Percentiles rank a stretch among this genome's conserved stretches.
These are phyloP conservation scores for Diplotaxis tenuifolia DNA, from an alignment of 345 rosid genomes.

Conservation along the genomic window DNA sequence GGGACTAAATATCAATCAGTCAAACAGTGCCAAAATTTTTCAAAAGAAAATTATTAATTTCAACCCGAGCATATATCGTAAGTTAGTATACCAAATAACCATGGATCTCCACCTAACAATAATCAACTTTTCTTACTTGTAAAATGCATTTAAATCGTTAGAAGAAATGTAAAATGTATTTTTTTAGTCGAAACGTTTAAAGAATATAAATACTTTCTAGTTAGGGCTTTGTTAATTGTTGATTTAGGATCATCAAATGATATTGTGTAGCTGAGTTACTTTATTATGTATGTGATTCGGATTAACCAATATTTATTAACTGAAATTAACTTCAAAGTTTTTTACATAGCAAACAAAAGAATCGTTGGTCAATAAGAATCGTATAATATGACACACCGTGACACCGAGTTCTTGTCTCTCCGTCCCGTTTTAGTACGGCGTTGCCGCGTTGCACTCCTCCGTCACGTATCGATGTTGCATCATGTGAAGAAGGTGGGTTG, in stretches of 20 bases:
- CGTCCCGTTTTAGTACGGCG: constrained; percentile 19
- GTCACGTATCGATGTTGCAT: constrained; percentile 11
- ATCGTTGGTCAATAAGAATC: neutral
- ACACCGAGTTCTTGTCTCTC: neutral
- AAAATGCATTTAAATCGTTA: neutral
- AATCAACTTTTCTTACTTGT: neutral
- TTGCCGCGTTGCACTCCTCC: neutral
- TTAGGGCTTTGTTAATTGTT: neutral
- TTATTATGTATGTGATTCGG: neutral
- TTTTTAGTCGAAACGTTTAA: neutral
- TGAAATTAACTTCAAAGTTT: neutral
- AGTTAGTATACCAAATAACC: neutral
- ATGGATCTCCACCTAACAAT: neutral
- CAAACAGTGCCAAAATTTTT: neutral
- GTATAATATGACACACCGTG: neutral
- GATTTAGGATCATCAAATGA: neutral
- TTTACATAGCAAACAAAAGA: neutral
- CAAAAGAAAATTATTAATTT: neutral
- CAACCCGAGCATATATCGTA: neutral
- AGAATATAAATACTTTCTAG: neutral
- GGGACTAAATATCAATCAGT: constrained; percentile 1
- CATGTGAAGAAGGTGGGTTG: constrained; percentile 19
- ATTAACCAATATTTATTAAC: neutral
- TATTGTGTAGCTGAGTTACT: neutral
- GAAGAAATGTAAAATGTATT: neutral